Evolutionary conservation across 2,329 filamentous ascomycete species (phyloP).

Genomic region (Pseudopithomyces chartarum): DNA sequence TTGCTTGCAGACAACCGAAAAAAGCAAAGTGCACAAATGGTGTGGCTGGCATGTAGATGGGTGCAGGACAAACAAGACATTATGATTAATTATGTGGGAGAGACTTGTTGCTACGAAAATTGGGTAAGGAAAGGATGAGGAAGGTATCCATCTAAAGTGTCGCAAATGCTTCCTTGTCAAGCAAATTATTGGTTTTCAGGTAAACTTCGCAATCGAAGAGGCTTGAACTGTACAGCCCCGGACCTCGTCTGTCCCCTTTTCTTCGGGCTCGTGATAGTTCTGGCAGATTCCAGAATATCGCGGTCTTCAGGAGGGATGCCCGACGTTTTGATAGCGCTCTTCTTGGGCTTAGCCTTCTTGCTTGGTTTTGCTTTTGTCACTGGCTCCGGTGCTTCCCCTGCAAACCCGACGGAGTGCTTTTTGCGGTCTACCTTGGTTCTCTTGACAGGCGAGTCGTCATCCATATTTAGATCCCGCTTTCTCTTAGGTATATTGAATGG

Average conservation of each 20-base stretch:
- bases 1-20: neutral
- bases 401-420: neutral
- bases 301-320: neutral
- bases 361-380: neutral
- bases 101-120: neutral
- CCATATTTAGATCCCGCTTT: neutral
- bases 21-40: neutral
- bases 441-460: neutral
- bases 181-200: neutral
- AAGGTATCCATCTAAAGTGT: neutral
- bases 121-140: neutral
- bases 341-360: neutral
- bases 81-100: neutral
- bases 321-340: neutral
- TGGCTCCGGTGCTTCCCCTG: neutral
- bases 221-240: neutral
- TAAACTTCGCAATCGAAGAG: neutral
- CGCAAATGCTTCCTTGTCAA: neutral
- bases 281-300: neutral
- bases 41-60: neutral
- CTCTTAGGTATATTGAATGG: neutral
- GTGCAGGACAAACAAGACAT: neutral
- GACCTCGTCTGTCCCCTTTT: neutral
- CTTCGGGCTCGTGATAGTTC: too few relatives aligned
- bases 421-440: neutral